Evolutionary conservation across 1,284 basidiomycete genomes (phyloP), one percentile per base, ranked within the genome.

Genomic region (Austroboletus olivaceoglutinosus): DNA sequence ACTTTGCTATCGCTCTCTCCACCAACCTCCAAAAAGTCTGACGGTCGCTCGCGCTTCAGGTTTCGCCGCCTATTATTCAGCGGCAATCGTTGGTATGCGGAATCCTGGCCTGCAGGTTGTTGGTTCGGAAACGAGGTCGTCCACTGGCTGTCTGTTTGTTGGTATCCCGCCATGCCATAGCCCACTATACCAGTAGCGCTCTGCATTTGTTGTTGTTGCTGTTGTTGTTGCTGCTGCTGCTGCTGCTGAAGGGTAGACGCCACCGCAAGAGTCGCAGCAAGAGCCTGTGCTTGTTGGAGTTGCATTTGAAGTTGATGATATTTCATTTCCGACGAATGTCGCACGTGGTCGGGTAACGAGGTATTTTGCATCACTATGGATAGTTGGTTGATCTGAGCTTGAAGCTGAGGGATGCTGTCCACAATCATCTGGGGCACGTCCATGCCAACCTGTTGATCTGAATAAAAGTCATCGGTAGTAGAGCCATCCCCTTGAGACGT

Each of bases 51-150:
- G 7, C 90, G 77, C 70, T 92, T 91, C 58, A 88, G 62, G 55
- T 81, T 82, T 61, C 86, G 73, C 50, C 89, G 76, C 53, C 89
- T 74, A 58, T 87, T 89, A 63, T 91, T 91, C 50, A 91, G 68
- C 27, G 89, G 88, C 45, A 90, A 64, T 42, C 89, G 76, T 65
- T 92, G 89, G 66, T 91, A 91, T n/a, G 89, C 85, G 13, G 88
- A 89, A 56, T 91, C 89, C 62, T 82, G 81, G 7, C 77, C 77
- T 42, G 77, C 73, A 37, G 78, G 77, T 63, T 86, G 85, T 61
- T 86, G 83, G 54, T 77, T 81, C 46, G 76, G 59, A 65, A 80
- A 86, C 43, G 77, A 74, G 56, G 77, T 76, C 58, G 75, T 74
- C 75, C 76, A 77, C 58, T 75, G 73, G 5, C 52, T 16, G 4